Conservation (phyloP, 2,329 filamentous ascomycete species). For the Scedosporium apiospermum region DNA sequence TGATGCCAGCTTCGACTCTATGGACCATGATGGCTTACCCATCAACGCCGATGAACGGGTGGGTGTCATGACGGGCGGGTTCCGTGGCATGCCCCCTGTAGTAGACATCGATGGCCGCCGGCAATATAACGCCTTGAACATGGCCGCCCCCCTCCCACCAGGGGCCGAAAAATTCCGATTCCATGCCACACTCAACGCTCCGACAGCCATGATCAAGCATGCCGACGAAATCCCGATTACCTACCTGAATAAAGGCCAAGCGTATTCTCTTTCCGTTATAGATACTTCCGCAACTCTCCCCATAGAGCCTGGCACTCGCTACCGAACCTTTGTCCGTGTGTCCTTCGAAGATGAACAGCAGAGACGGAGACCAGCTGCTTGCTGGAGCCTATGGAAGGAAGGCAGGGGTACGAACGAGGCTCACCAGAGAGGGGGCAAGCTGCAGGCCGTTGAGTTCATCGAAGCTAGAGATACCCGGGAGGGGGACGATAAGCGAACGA, state of each 20-base stretch:
- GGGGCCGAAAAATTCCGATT: conserved; percentile 73
- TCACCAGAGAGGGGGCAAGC: conserved; percentile 81
- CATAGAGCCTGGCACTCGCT: conserved; percentile 53
- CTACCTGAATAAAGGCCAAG: conserved; percentile 95
- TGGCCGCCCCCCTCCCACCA: conserved; percentile 37
- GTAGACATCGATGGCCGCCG: conserved; percentile 44
- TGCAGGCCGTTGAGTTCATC: conserved; percentile 93
- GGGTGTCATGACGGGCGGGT: conserved; percentile 47
- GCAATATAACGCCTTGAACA: conserved; percentile 34
- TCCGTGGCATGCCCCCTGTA: conserved; percentile 52
- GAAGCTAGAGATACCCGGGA: conserved; percentile 52
- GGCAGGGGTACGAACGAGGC: conserved; percentile 92
- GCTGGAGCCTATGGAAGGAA: conserved; percentile 92
- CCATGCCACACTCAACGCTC: conserved; percentile 81
- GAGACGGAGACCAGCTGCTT: conserved; percentile 67
- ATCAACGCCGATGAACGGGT: conserved; percentile 50
- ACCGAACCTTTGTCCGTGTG: conserved; percentile 86
- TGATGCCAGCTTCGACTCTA: conserved; percentile 68
- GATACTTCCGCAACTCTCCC: conserved; percentile 62
- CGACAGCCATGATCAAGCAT: conserved; percentile 91
- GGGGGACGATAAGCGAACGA: conserved; percentile 55
- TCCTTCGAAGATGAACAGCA: conserved; percentile 97
- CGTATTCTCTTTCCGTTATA: conserved; percentile 76
- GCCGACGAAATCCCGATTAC: conserved; percentile 90
- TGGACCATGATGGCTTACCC: conserved; percentile 65